A percentile compares a stretch with the other conserved stretches of the same genome.
phyloP scores from a whole-genome alignment of 78 protist species.

The Dictyostelium intermedium region DNA sequence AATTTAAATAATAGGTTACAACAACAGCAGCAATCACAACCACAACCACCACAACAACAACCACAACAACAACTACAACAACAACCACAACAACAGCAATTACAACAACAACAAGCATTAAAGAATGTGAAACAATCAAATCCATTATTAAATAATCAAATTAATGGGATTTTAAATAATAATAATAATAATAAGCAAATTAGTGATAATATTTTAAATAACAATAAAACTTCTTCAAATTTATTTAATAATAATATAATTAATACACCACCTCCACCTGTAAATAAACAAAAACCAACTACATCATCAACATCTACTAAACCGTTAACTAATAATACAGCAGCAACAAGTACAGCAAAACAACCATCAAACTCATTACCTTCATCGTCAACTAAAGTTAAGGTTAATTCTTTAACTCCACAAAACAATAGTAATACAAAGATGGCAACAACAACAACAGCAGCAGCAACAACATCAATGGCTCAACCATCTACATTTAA shows the following conservation, averaged over 20 bases:
- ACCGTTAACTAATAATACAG: neutral
- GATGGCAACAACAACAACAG: no score
- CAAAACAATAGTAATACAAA: neutral
- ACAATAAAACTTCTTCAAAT: neutral
- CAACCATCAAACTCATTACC: neutral
- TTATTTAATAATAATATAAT: neutral
- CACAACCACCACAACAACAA: neutral
- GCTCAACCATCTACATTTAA: neutral
- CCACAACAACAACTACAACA: neutral
- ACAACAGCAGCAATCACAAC: neutral
- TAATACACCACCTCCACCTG: neutral
- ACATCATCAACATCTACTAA: neutral
- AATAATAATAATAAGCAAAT: neutral
- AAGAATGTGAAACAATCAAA: neutral
- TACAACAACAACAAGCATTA: neutral
- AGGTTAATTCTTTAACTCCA: neutral
- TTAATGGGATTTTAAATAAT: neutral
- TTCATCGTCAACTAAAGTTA: neutral
- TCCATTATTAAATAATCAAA: neutral
- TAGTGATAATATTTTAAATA: neutral
- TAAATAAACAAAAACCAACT: neutral
- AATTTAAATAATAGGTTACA: neutral
- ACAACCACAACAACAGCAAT: neutral
- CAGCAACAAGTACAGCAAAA: neutral
- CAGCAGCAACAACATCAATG: neutral